These are phyloP conservation scores for Fraxinus greggii DNA, from an alignment of 305 asterid species.

Conservation along the genomic window DNA sequence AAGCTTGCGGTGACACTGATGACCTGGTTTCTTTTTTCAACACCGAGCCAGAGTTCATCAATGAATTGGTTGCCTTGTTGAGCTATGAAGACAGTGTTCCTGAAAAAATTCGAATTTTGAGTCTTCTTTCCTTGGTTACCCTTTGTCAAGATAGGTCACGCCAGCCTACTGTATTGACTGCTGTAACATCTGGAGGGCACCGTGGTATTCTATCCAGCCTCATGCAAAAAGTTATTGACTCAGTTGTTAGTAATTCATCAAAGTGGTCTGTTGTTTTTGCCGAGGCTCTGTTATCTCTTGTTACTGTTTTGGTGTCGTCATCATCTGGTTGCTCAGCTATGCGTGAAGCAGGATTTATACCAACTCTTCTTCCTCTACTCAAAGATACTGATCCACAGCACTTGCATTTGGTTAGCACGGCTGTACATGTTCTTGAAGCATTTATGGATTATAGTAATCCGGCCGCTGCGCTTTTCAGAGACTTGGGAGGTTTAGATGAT, in stretches of 20 bases:
- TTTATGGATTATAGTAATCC: constrained; percentile 99
- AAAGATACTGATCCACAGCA: constrained; percentile 94
- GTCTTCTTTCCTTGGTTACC: constrained; percentile 94
- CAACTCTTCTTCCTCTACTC: constrained; percentile 87
- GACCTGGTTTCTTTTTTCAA: constrained; percentile 90
- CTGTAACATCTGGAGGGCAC: constrained; percentile 98
- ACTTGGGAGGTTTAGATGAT: constrained; percentile 98
- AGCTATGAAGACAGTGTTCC: constrained; percentile 86
- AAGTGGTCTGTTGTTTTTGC: constrained; percentile 89
- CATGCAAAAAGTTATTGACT: constrained; percentile 92
- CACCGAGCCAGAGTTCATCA: constrained; percentile 93
- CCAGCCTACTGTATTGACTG: constrained; percentile 86
- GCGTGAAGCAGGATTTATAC: constrained; percentile 99
- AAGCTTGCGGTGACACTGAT: constrained; percentile 83
- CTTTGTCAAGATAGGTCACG: constrained; percentile 97
- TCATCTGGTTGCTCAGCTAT: constrained; percentile 99
- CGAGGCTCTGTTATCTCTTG: constrained; percentile 90
- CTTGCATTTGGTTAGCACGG: constrained; percentile 92
- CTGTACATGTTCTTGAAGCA: constrained; percentile 98
- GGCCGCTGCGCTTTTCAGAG: constrained; percentile 98
- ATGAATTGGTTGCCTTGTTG: constrained; percentile 84
- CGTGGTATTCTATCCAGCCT: constrained; percentile 99
- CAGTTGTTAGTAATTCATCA: constrained; percentile 80
- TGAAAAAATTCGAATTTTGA: constrained; percentile 81
- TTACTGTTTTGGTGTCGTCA: constrained; percentile 90